phyloP scores from a whole-genome alignment of 805 yeast species.

The Yarrowia alimentaria region DNA sequence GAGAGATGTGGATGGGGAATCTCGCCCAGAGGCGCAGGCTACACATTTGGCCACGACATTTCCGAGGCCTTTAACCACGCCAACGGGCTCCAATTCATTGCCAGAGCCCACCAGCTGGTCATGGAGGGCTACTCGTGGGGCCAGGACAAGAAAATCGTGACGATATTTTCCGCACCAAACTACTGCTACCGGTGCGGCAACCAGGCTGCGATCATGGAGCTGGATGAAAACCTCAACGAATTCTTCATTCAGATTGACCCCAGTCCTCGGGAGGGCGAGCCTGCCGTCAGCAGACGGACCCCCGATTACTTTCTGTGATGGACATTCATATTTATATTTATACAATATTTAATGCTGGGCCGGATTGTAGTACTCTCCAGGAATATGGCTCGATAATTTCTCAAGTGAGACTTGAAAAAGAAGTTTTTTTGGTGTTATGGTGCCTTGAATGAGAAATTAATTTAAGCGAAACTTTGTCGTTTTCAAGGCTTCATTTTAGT shows the following conservation, averaged over 20 bases:
- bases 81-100: slow-evolving; percentile 79
- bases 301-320: slow-evolving; percentile 83
- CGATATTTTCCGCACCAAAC: slow-evolving; percentile 93
- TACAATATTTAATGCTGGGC: no score
- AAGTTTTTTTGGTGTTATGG: no score
- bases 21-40: slow-evolving; percentile 98
- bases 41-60: slow-evolving; percentile 96
- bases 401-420: no score
- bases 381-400: no score
- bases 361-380: no score
- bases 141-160: slow-evolving; percentile 89
- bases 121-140: slow-evolving; percentile 98
- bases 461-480: no score
- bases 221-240: slow-evolving; percentile 86
- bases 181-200: slow-evolving; percentile 97
- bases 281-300: slow-evolving; percentile 88
- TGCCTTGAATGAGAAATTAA: no score
- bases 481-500: no score
- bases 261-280: slow-evolving; percentile 93
- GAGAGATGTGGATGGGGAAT: slow-evolving; percentile 99
- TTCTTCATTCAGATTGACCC: slow-evolving; percentile 92
- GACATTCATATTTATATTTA: slow-evolving; percentile 1
- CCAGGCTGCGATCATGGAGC: slow-evolving; percentile 98
- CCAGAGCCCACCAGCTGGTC: slow-evolving; percentile 95
- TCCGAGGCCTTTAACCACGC: slow-evolving; percentile 94